Evolutionary conservation across 306 rosid genomes (phyloP), one percentile per base, ranked within the genome.

Genomic region (Ziziphus jujuba): DNA sequence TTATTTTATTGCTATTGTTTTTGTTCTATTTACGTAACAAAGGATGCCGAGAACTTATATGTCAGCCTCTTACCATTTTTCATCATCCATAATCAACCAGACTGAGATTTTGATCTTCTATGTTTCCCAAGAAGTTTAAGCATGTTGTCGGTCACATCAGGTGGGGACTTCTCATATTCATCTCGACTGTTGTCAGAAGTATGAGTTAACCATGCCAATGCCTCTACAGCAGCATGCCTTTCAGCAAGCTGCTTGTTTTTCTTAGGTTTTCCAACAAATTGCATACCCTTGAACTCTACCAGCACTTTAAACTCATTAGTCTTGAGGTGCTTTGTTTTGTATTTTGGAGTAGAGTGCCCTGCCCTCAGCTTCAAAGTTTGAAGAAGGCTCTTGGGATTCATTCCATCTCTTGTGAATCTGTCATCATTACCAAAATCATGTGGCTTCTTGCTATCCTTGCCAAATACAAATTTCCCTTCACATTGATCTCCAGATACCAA

Each of bases 281-380:
- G 97, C 98, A 93, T 93, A 55, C 98, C 96, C 82, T 90, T 90
- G 66, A 90, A 93, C 84, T 93, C 98, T 17, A 93, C 96, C 76
- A 93, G 73, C 6, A 95, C 98, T 77, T 97, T 86, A 61, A 90
- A 93, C 77, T 93, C 98, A 59, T 93, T 90, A 38, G 96, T 88
- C 83, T 93, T 90, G 43, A 93, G 91, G 85, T 93, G 97, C 76
- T 88, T 93, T 38, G 97, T 84, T 81, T 86, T 93, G 87, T 93
- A 93, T 64, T 85, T 88, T n/a, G 98, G 97, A 20, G 98, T 90
- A 17, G 89, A 78, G 77, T 93, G 98, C 35, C 98, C 97, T 55
- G 98, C 98, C 61, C 96, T 77, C 98, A 90, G 90, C 84, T 90
- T 51, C 58, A 88, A 79, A 58, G 98, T 93, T 72, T 93, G 98